Evolutionary conservation across 2,329 filamentous ascomycete genomes (phyloP).

Genomic region (Blastomyces parvus): DNA sequence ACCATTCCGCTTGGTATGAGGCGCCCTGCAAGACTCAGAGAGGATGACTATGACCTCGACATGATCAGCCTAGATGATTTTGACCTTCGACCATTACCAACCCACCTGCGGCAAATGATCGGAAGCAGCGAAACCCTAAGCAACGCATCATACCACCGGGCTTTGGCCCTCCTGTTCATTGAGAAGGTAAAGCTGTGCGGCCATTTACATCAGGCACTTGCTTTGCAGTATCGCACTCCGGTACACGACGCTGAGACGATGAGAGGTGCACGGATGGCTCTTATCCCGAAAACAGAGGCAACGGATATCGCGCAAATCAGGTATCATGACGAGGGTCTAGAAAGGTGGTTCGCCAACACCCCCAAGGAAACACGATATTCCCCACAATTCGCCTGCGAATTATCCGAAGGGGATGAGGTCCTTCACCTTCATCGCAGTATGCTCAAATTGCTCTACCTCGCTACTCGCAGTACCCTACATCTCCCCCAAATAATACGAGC

Average conservation of each 20-base stretch:
- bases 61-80: slow-evolving; percentile 85
- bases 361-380: slow-evolving; percentile 63
- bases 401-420: slow-evolving; percentile 37
- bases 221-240: slow-evolving; percentile 83
- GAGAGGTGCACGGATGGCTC: slow-evolving; percentile 73
- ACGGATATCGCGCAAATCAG: slow-evolving; percentile 74
- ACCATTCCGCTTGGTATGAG: slow-evolving; percentile 90
- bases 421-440: slow-evolving; percentile 66
- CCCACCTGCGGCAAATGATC: slow-evolving; percentile 58
- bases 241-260: slow-evolving; percentile 64
- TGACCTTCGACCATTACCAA: slow-evolving; percentile 59
- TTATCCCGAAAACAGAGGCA: slow-evolving; percentile 78
- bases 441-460: slow-evolving; percentile 87
- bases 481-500: slow-evolving; percentile 81
- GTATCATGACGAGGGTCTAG: slow-evolving; percentile 67
- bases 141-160: slow-evolving; percentile 61
- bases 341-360: slow-evolving; percentile 64
- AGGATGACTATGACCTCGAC: slow-evolving; percentile 85
- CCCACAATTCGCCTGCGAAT: slow-evolving; percentile 52
- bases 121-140: slow-evolving; percentile 60
- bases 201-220: slow-evolving; percentile 79
- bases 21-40: slow-evolving; percentile 81
- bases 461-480: slow-evolving; percentile 81
- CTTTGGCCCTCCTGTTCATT: slow-evolving; percentile 80
- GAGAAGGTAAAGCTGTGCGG: slow-evolving; percentile 83